phyloP scores from a whole-genome alignment of 148 eudicot species.

The Simmondsia chinensis region DNA sequence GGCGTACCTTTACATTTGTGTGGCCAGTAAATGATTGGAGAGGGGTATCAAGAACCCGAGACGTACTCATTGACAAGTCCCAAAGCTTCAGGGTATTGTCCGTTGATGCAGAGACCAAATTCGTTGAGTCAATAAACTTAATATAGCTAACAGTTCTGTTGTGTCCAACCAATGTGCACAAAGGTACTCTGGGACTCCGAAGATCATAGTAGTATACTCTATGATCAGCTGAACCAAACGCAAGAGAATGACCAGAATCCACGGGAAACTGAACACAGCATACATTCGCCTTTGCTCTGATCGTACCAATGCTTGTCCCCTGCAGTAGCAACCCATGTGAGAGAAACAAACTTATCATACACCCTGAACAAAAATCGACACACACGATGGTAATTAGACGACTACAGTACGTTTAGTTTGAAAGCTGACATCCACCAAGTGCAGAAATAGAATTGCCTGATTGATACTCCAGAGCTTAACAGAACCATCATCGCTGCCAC shows the following conservation, averaged over 20 bases:
- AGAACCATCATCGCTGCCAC: conserved; percentile 97
- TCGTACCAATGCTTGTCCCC: conserved; percentile 83
- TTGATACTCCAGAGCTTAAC: conserved; percentile 99
- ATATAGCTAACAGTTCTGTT: conserved; percentile 93
- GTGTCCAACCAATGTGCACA: conserved; percentile 83
- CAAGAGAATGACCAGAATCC: conserved; percentile 70
- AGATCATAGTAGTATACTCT: conserved; percentile 84
- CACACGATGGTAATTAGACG: conserved; percentile 37
- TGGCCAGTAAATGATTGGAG: conserved; percentile 89
- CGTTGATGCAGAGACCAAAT: conserved; percentile 79
- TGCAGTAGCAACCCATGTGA: conserved; percentile 57
- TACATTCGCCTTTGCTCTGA: conserved; percentile 89
- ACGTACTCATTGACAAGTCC: conserved; percentile 77
- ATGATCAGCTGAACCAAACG: conserved; percentile 99
- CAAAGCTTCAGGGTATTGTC: conserved; percentile 92
- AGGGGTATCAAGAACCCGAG: conserved; percentile 73
- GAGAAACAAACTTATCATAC: conserved; percentile 47
- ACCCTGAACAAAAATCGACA: conserved; percentile 17
- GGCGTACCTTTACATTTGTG: conserved; percentile 76
- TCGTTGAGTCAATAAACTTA: conserved; percentile 79
- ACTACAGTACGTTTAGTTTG: conserved; percentile 82
- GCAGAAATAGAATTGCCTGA: conserved; percentile 99
- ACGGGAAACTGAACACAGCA: conserved; percentile 88
- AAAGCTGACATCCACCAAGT: conserved; percentile 93
- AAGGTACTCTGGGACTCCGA: conserved; percentile 64